phyloP scores from a whole-genome alignment of 2,329 filamentous ascomycete species.

The Cordyceps fumosorosea region DNA sequence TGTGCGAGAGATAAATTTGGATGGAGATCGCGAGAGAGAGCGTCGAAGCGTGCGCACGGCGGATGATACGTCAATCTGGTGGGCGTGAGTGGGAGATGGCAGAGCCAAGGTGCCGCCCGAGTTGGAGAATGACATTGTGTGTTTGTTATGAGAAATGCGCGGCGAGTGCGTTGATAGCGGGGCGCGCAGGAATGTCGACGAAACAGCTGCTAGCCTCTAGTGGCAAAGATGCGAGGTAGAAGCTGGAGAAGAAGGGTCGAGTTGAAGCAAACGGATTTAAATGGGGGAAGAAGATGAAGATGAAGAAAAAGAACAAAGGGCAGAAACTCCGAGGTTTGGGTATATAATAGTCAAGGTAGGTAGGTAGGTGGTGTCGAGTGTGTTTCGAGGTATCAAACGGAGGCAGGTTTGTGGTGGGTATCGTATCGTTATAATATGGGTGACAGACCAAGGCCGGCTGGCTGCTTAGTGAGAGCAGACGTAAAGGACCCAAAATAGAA shows the following conservation, averaged over 20 bases:
- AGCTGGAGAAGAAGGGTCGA: background rate
- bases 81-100: slow-evolving; percentile 76
- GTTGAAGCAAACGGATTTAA: background rate
- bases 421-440: slow-evolving; percentile 8
- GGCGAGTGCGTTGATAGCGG: slow-evolving; percentile 19
- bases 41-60: slow-evolving; percentile 77
- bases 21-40: slow-evolving; percentile 89
- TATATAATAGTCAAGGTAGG: background rate
- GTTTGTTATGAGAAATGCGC: slow-evolving; percentile 22
- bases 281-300: background rate
- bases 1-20: slow-evolving; percentile 64
- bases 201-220: background rate
- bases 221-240: background rate
- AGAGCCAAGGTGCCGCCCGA: slow-evolving; percentile 75
- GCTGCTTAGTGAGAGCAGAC: background rate
- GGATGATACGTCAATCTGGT: slow-evolving; percentile 75
- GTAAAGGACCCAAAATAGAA: slow-evolving; percentile 20
- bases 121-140: slow-evolving; percentile 53
- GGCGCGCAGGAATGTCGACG: slow-evolving; percentile 25
- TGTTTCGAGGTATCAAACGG: background rate
- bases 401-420: background rate
- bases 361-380: background rate
- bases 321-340: background rate
- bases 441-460: slow-evolving; percentile 12
- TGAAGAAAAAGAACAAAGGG: background rate